Evolutionary conservation across 176 grass and related monocot species (phyloP).

Genomic region (Melocanna baccifera): DNA sequence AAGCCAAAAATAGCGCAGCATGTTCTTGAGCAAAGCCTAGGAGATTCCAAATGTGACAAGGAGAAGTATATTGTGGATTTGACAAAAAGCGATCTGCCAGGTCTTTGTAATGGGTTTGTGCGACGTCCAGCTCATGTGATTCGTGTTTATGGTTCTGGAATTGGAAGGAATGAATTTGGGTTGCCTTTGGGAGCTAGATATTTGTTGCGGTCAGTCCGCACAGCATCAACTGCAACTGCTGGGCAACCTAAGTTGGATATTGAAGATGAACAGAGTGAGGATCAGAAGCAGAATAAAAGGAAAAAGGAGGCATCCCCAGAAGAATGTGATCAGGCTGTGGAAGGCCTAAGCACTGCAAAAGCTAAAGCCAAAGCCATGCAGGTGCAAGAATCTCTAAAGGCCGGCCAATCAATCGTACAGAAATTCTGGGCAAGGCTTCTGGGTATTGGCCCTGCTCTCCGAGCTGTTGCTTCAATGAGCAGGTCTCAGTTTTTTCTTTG

Average conservation of each 20-base stretch:
- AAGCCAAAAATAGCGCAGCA: constrained; percentile 24
- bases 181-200: constrained; percentile 61
- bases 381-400: constrained; percentile 64
- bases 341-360: constrained; percentile 88
- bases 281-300: constrained; percentile 58
- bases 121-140: constrained; percentile 29
- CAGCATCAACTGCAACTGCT: constrained; percentile 53
- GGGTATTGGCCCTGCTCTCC: constrained; percentile 81
- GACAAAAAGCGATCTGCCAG: constrained; percentile 26
- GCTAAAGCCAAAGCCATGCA: constrained; percentile 90
- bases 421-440: constrained; percentile 83
- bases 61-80: constrained; percentile 37
- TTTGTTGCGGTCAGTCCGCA: constrained; percentile 53
- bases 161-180: constrained; percentile 47
- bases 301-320: constrained; percentile 90
- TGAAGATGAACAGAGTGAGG: constrained; percentile 57
- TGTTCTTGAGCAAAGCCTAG: constrained; percentile 41
- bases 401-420: constrained; percentile 45
- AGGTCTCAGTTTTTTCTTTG: constrained; percentile 56
- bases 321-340: constrained; percentile 96
- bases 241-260: constrained; percentile 47
- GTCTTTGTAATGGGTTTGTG: constrained; percentile 40
- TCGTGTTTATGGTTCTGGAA: constrained; percentile 25
- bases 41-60: constrained; percentile 34
- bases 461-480: constrained; percentile 92